These are phyloP conservation scores for Saitozyma podzolica DNA, from an alignment of 768 basidiomycete species.

Conservation along the genomic window DNA sequence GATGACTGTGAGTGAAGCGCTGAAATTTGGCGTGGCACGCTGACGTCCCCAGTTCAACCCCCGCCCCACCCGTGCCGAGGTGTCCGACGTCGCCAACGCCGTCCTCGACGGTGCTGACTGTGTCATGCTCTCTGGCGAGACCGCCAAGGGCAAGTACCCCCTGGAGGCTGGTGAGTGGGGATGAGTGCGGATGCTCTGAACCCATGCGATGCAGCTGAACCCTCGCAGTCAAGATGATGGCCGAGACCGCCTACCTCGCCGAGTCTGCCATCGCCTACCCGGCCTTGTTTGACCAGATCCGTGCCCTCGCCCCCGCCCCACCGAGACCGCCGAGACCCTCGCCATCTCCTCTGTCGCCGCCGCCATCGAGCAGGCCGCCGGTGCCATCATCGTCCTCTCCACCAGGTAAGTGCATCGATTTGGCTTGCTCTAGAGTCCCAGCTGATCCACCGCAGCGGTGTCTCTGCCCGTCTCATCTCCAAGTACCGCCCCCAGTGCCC, in stretches of 20 bases:
- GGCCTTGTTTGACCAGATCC: constrained; percentile 86
- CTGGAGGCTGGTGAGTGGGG: constrained; percentile 76
- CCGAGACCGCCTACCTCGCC: constrained; percentile 95
- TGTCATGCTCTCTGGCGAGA: constrained; percentile 99
- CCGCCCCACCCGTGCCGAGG: constrained; percentile 95
- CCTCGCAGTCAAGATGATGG: constrained; percentile 91
- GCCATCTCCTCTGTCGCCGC: constrained; percentile 95
- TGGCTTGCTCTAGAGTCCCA: background rate
- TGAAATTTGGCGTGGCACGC: background rate
- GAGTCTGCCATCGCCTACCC: constrained; percentile 95
- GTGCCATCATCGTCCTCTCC: constrained; percentile 92
- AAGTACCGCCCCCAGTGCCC: constrained; percentile 93
- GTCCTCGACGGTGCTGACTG: constrained; percentile 98
- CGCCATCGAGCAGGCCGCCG: constrained; percentile 88
- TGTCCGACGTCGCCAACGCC: constrained; percentile 98
- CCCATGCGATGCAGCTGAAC: background rate
- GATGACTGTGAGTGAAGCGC: constrained; percentile 70
- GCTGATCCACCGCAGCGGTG: constrained; percentile 59
- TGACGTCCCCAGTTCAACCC: constrained; percentile 73
- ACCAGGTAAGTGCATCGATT: constrained; percentile 58
- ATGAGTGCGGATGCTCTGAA: constrained; percentile 30
- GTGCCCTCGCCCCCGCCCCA: constrained; percentile 78
- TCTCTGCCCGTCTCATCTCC: constrained; percentile 91
- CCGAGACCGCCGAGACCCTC: constrained; percentile 91
- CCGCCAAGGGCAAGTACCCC: constrained; percentile 95